phyloP scores from a whole-genome alignment of 345 rosid species.

The Isatis tinctoria region DNA sequence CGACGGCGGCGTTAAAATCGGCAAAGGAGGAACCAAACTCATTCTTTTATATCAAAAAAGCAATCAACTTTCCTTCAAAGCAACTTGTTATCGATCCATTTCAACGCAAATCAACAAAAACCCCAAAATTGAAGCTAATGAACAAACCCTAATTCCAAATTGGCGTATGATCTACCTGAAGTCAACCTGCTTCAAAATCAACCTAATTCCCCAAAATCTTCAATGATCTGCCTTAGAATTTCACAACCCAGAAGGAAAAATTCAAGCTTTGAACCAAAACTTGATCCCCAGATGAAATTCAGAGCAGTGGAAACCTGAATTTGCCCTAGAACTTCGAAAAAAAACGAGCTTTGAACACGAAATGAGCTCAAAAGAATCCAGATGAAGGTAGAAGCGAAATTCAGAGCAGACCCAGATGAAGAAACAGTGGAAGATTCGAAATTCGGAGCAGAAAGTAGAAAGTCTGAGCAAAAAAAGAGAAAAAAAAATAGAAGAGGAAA shows the following conservation, averaged over 20 bases:
- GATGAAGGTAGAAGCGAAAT: constrained; percentile 3
- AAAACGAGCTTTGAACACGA: neutral
- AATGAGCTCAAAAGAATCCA: neutral
- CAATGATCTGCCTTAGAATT: neutral
- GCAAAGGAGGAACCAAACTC: constrained; percentile 52
- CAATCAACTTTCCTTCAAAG: neutral
- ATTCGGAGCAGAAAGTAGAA: constrained; percentile 2
- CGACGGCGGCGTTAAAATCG: constrained; percentile 36
- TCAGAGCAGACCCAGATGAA: constrained; percentile 37
- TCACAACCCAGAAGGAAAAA: constrained; percentile 18
- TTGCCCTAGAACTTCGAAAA: neutral
- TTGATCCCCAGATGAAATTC: neutral
- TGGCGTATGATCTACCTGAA: neutral
- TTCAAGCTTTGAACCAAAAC: neutral
- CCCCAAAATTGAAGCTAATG: constrained; percentile 1
- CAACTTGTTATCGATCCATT: constrained; percentile 16
- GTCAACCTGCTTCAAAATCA: constrained; percentile 8
- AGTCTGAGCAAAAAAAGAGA: constrained; percentile 4
- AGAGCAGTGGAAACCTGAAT: neutral
- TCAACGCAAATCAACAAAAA: neutral
- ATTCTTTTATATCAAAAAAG: constrained; percentile 26
- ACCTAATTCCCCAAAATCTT: constrained; percentile 7
- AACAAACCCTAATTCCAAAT: constrained; percentile 11
- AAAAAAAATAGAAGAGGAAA: neutral
- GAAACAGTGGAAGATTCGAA: constrained; percentile 15